Base-by-base conservation (phyloP, 495 filamentous ascomycete species). In the Penicillium cinerascens region DNA sequence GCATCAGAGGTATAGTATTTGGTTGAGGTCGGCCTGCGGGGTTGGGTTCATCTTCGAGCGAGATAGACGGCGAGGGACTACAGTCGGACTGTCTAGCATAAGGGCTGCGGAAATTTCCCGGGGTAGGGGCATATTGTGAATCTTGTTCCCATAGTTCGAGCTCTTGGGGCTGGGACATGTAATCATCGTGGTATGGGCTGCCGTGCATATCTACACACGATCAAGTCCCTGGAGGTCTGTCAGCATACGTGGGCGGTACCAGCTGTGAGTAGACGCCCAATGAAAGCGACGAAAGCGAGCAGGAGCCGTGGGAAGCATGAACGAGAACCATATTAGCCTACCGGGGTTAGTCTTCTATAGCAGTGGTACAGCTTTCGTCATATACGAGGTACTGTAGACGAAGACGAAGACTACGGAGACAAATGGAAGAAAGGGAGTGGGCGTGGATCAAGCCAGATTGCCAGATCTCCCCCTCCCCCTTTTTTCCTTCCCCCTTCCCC, bases 71-170 rank as follows among this genome's bases (percentile, higher is more conserved):
- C 6, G 22, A 26, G 15, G 42, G 22, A 45, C 42, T 45, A 29
- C 25, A 45, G 42, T 45, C 16, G 23, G 25, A 26, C 23, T 17
- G 23, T n/a, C 11, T 45, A 29, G 42, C 23, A 45, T 29, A 29
- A 45, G 42, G 26, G 43, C 43, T 36, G 3, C 43, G 26, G 26
- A 46, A 46, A 23, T 46, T 16, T 46, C 43, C 43, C 20, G 25
- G 43, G 4, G 43, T 46, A 17, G 43, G 43, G 43, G 43, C 16
- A 46, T 46, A 23, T 23, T 23, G 22, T 23, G 22, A 23, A 23
- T 23, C 22, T 23, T 23, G 22, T 23, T 23, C 22, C 43, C 25
- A 45, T 29, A 29, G 43, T 29, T 45, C 25, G 26, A 45, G 43
- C 22, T 45, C 43, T 45, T 26, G 43, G 25, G 43, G 43, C 26